Percentiles rank a stretch among this genome's conserved stretches.
These are phyloP conservation scores for Arbutus unedo DNA, from an alignment of 148 eudicot genomes.

Conservation along the genomic window DNA sequence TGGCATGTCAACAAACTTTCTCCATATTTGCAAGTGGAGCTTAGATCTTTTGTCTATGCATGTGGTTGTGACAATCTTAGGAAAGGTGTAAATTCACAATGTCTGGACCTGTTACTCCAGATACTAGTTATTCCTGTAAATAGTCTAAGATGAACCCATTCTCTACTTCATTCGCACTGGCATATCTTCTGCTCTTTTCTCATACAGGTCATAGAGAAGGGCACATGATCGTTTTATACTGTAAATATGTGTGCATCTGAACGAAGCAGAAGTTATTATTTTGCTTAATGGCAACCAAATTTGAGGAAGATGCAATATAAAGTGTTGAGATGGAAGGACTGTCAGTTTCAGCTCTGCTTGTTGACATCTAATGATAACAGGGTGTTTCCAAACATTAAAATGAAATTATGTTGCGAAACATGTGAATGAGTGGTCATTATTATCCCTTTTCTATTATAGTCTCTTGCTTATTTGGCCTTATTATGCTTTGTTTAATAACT, in stretches of 20 bases:
- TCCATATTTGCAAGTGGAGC: neutral
- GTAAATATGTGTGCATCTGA: neutral
- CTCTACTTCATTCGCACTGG: neutral
- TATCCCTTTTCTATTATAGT: too few species aligned
- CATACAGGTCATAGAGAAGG: neutral
- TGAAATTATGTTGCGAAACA: neutral
- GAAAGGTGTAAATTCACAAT: neutral
- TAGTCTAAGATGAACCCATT: neutral
- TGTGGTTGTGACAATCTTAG: neutral
- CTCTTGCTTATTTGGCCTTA: too few species aligned
- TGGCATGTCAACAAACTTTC: neutral
- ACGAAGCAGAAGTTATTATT: neutral
- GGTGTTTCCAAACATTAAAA: neutral
- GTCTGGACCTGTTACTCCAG: neutral
- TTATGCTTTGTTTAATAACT: neutral
- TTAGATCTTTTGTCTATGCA: neutral
- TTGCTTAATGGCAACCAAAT: neutral
- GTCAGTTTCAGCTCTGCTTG: neutral
- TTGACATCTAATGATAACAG: neutral
- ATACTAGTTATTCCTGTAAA: neutral
- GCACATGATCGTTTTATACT: too few species aligned
- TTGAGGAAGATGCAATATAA: neutral
- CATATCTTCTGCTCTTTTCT: neutral
- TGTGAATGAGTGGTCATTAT: neutral
- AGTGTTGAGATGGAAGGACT: neutral